phyloP scores from a whole-genome alignment of 2,329 filamentous ascomycete genomes.

The Trichophyton benhamiae region DNA sequence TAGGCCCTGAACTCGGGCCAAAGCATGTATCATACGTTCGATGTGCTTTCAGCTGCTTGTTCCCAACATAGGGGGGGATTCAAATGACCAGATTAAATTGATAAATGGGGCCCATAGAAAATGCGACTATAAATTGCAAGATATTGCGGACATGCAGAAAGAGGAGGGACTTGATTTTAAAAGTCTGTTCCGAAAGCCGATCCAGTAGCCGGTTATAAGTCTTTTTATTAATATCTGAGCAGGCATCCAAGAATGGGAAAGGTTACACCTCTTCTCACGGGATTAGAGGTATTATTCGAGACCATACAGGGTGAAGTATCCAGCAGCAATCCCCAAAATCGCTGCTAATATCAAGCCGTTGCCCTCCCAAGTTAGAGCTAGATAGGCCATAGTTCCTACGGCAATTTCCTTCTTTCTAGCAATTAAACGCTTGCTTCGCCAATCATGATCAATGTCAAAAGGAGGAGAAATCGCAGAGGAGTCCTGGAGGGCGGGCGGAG shows the following conservation, averaged over 20 bases:
- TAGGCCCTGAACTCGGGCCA: neutral
- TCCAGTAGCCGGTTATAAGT: too few species aligned
- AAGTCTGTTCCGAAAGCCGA: too few species aligned
- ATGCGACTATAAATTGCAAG: too few species aligned
- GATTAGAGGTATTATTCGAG: neutral
- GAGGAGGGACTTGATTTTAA: too few species aligned
- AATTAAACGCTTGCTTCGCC: slow-evolving; percentile 41
- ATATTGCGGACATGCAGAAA: too few species aligned
- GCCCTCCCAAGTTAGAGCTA: slow-evolving; percentile 39
- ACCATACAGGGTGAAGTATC: slow-evolving; percentile 28
- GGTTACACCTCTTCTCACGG: too few species aligned
- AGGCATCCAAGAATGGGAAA: too few species aligned
- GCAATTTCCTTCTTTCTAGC: slow-evolving; percentile 48
- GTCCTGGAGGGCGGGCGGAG: slow-evolving; percentile 17
- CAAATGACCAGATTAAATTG: too few species aligned
- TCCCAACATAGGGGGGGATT: too few species aligned
- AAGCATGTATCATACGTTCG: neutral
- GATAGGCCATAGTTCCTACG: slow-evolving; percentile 46
- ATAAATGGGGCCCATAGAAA: too few species aligned
- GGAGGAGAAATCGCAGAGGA: slow-evolving; percentile 30
- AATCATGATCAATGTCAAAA: slow-evolving; percentile 46
- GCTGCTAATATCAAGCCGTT: slow-evolving; percentile 31
- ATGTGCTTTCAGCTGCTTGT: too few species aligned
- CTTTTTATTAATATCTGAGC: too few species aligned
- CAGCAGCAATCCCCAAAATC: slow-evolving; percentile 27